Percentiles rank a stretch among this genome's conserved stretches.
Evolutionary conservation across 2,329 filamentous ascomycete genomes (phyloP).

Genomic region (Didymella pomorum): DNA sequence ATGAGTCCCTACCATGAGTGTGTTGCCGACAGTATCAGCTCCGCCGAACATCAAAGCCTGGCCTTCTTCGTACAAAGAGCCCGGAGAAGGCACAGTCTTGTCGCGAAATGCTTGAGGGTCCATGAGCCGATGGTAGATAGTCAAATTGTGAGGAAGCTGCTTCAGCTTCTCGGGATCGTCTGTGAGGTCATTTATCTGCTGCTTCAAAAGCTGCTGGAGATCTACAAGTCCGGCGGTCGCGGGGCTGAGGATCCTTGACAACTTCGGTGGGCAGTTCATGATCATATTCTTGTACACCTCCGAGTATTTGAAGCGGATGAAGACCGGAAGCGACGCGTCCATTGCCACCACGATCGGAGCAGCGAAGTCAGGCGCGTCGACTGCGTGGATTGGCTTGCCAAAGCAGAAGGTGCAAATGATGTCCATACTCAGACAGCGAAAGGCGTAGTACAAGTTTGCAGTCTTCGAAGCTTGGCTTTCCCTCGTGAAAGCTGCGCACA

Average conservation of each 20-base stretch:
- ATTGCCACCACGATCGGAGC: conserved; percentile 55
- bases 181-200: conserved; percentile 45
- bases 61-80: conserved; percentile 55
- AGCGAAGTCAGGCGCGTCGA: conserved; percentile 51
- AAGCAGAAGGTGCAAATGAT: conserved; percentile 52
- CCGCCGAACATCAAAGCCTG: conserved; percentile 58
- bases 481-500: conserved; percentile 42
- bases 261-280: conserved; percentile 47
- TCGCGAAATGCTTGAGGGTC: conserved; percentile 45
- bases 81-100: conserved; percentile 42
- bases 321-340: conserved; percentile 48
- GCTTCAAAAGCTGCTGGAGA: conserved; percentile 45
- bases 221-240: conserved; percentile 51
- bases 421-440: conserved; percentile 38
- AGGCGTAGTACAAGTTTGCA: conserved; percentile 39
- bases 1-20: conserved; percentile 53
- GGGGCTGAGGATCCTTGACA: conserved; percentile 50
- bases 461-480: conserved; percentile 31
- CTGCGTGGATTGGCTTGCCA: conserved; percentile 50
- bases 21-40: conserved; percentile 55
- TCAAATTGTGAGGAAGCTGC: conserved; percentile 47
- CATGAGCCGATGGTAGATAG: conserved; percentile 50
- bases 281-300: conserved; percentile 49
- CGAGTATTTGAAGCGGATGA: conserved; percentile 54
- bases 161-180: conserved; percentile 43